A percentile compares a stretch with the other conserved stretches of the same genome.
Evolutionary conservation across 495 filamentous ascomycete species (phyloP).

Genomic region (Recurvomyces mirabilis): DNA sequence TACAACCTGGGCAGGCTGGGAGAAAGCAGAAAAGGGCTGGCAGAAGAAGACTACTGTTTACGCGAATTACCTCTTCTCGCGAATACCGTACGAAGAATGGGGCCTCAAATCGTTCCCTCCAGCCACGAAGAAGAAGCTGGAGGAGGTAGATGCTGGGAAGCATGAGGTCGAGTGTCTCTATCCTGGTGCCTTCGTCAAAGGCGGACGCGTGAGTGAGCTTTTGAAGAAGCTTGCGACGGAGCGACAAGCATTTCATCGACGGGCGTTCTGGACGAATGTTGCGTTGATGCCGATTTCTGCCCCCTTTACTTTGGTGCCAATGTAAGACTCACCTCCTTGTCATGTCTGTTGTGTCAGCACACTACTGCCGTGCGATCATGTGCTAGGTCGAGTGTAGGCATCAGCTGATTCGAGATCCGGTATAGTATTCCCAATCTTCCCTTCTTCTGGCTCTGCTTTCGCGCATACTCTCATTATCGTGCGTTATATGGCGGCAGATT

Average conservation of each 20-base stretch:
- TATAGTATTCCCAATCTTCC: conserved; percentile 90
- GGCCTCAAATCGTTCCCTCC: conserved; percentile 89
- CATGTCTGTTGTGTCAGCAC: too few relatives aligned
- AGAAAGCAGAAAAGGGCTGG: conserved; percentile 59
- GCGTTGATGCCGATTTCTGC: conserved; percentile 72
- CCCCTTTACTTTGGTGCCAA: conserved; percentile 68
- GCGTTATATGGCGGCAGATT: conserved; percentile 78
- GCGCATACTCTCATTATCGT: conserved; percentile 61
- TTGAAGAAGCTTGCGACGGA: conserved; percentile 63
- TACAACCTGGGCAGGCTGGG: conserved; percentile 73
- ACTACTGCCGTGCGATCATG: too few relatives aligned
- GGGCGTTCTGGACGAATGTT: conserved; percentile 67
- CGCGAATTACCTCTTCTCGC: conserved; percentile 72
- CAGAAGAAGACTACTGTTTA: conserved; percentile 73
- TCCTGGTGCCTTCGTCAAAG: conserved; percentile 34
- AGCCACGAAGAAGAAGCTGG: conserved; percentile 49
- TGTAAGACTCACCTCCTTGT: conserved; percentile 63
- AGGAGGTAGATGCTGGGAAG: conserved; percentile 50
- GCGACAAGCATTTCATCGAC: conserved; percentile 62
- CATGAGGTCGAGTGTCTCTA: conserved; percentile 67
- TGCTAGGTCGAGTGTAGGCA: too few relatives aligned
- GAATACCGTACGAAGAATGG: conserved; percentile 96
- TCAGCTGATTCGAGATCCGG: too few relatives aligned
- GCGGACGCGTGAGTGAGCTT: conserved; percentile 26
- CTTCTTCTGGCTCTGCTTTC: conserved; percentile 88